Conservation (phyloP, 257 asterid species). For the Solanum commersonii region DNA sequence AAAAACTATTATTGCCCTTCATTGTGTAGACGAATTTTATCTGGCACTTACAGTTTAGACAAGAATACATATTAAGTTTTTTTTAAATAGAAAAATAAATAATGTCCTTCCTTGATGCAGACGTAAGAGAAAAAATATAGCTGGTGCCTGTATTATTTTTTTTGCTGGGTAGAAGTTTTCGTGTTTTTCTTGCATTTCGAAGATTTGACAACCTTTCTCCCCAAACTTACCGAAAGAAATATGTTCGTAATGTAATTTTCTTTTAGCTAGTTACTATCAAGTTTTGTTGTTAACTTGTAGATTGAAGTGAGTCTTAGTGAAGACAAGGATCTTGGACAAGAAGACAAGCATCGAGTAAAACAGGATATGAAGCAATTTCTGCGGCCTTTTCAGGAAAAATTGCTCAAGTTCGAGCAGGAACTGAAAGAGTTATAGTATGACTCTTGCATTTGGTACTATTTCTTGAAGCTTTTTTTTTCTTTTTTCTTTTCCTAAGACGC, state of each 20-base stretch:
- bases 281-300: constrained; percentile 17
- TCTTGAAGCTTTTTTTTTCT: background rate
- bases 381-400: constrained; percentile 57
- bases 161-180: too few species aligned
- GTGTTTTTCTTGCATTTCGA: background rate
- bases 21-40: background rate
- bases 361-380: constrained; percentile 45
- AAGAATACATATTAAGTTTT: background rate
- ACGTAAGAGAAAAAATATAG: background rate
- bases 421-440: constrained; percentile 47
- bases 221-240: background rate
- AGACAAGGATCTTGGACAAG: constrained; percentile 42
- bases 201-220: background rate
- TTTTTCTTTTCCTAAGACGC: background rate
- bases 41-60: background rate
- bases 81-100: background rate
- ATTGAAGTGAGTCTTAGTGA: constrained; percentile 55
- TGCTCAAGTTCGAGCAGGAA: constrained; percentile 68
- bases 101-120: background rate
- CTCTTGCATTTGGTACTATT: background rate
- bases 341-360: constrained; percentile 44
- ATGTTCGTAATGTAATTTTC: background rate
- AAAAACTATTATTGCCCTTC: background rate
- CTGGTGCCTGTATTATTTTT: background rate
- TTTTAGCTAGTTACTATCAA: background rate